These are phyloP conservation scores for Poa pratensis DNA, from an alignment of 176 grass and related monocot species.

Conservation along the genomic window DNA sequence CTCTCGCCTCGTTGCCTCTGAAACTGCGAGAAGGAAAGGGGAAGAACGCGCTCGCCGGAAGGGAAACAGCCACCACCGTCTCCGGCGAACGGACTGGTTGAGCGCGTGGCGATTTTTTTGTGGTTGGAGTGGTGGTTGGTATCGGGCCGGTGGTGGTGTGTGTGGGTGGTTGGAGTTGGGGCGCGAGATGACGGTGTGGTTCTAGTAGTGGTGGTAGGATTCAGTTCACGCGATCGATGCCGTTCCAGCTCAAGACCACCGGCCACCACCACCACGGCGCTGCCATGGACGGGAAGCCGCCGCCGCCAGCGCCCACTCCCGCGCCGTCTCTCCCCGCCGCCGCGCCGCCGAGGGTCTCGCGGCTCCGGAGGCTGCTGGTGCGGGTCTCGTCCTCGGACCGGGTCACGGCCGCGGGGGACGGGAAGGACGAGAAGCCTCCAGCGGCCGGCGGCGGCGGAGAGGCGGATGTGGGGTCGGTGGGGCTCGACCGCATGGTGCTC, in stretches of 20 bases:
- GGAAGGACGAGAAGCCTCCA: slow-evolving; percentile 46
- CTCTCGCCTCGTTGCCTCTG: slow-evolving; percentile 14
- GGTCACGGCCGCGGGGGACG: slow-evolving; percentile 27
- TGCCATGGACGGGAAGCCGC: slow-evolving; percentile 66
- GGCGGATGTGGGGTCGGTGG: slow-evolving; percentile 54
- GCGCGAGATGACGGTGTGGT: slow-evolving; percentile 38
- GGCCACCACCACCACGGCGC: slow-evolving; percentile 38
- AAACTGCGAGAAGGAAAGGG: background rate
- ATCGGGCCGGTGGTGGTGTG: too few relatives aligned
- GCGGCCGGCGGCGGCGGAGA: slow-evolving; percentile 3
- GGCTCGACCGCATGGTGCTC: slow-evolving; percentile 83
- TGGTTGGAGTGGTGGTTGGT: slow-evolving; percentile 28
- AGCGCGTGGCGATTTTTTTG: background rate
- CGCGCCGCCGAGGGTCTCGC: slow-evolving; percentile 47
- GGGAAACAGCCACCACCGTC: background rate
- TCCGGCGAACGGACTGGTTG: slow-evolving; percentile 24
- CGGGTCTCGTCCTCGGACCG: slow-evolving; percentile 52
- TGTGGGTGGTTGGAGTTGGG: background rate
- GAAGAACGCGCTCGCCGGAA: background rate
- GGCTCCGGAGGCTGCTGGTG: slow-evolving; percentile 71
- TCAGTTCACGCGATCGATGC: slow-evolving; percentile 55
- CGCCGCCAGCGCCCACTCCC: background rate
- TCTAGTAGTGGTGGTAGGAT: slow-evolving; percentile 36
- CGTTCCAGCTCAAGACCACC: slow-evolving; percentile 69
- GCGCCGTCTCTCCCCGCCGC: background rate